phyloP scores from a whole-genome alignment of 2,329 filamentous ascomycete species.

The Colletotrichum godetiae region DNA sequence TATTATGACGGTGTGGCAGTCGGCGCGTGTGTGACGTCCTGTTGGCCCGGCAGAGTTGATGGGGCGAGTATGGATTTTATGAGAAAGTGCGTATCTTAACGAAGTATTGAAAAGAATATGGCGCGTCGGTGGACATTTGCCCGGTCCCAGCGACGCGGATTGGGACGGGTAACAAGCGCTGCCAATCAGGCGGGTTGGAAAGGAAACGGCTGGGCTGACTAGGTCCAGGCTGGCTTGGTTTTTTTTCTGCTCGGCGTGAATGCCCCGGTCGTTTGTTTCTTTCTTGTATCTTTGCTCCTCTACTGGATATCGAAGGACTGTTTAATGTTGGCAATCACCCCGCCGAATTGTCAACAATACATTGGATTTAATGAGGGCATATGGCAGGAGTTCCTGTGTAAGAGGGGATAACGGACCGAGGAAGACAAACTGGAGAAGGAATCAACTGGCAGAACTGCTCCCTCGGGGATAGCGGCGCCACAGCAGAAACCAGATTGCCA shows the following conservation, averaged over 20 bases:
- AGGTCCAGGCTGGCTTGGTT: constrained; percentile 7
- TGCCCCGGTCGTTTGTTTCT: neutral
- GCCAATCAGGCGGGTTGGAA: constrained; percentile 21
- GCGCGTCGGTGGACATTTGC: constrained; percentile 27
- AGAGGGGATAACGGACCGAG: neutral
- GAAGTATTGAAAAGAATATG: neutral
- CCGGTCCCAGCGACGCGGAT: constrained; percentile 29
- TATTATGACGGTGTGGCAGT: neutral
- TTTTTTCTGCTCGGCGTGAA: neutral
- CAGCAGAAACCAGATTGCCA: neutral
- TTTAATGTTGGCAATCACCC: too few species aligned
- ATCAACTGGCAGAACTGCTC: constrained; percentile 7
- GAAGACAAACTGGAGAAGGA: neutral
- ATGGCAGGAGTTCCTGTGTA: neutral
- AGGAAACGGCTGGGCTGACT: neutral
- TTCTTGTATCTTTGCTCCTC: neutral
- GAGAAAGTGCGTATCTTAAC: neutral
- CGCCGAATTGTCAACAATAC: neutral
- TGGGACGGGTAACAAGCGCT: constrained; percentile 31
- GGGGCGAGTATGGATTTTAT: neutral
- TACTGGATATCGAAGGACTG: too few species aligned
- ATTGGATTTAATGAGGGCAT: neutral
- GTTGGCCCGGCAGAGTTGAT: constrained; percentile 5
- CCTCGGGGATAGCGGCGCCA: neutral
- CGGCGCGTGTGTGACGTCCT: neutral